Conservation (phyloP, 257 asterid genomes). For the Nicotiana tomentosiformis region DNA sequence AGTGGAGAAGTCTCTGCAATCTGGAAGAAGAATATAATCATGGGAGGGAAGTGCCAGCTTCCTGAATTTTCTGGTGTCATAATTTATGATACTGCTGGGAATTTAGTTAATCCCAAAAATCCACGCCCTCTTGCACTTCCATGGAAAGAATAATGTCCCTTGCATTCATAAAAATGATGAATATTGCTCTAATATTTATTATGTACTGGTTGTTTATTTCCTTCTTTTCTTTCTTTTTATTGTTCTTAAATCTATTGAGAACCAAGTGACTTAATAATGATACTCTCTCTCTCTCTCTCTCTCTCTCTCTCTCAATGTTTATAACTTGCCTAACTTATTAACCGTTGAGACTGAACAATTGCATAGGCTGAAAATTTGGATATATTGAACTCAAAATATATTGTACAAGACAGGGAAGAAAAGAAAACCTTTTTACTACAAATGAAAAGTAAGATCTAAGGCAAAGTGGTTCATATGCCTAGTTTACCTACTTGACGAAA, state of each 20-base stretch:
- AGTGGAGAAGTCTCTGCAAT: slow-evolving; percentile 48
- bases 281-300: neutral
- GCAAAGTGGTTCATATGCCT: no score
- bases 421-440: no score
- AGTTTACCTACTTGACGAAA: no score
- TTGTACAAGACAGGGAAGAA: no score
- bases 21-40: slow-evolving; percentile 72
- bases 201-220: neutral
- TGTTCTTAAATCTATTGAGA: neutral
- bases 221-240: neutral
- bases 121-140: slow-evolving; percentile 31
- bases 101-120: slow-evolving; percentile 28
- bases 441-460: no score
- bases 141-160: slow-evolving; percentile 27
- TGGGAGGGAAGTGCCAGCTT: slow-evolving; percentile 86
- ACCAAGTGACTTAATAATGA: neutral
- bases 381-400: no score
- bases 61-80: slow-evolving; percentile 84
- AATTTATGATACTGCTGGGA: slow-evolving; percentile 61
- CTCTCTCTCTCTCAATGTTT: neutral
- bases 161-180: neutral
- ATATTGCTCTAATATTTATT: neutral
- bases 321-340: neutral
- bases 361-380: no score
- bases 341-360: no score